Conservation (phyloP, 768 basidiomycete genomes). For the Naganishia antarctica region DNA sequence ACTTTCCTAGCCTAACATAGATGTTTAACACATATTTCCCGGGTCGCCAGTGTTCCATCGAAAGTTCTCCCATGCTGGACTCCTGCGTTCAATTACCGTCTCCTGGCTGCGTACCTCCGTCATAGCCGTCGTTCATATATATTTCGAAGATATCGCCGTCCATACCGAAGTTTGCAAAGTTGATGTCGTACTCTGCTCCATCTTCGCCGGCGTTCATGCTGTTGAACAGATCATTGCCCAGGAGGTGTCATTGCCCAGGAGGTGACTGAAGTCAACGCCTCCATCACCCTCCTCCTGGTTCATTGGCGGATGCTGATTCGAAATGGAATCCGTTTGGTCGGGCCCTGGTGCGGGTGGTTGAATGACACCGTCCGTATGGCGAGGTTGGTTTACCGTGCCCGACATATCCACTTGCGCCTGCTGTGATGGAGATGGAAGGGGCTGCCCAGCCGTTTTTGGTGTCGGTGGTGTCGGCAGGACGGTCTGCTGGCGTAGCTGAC, state of each 20-base stretch:
- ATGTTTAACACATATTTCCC: background rate
- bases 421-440: background rate
- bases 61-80: background rate
- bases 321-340: background rate
- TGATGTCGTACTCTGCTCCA: slow-evolving; percentile 17
- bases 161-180: slow-evolving; percentile 14
- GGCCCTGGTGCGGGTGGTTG: background rate
- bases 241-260: slow-evolving; percentile 19
- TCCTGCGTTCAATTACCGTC: background rate
- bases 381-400: background rate
- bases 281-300: slow-evolving; percentile 1
- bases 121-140: slow-evolving; percentile 18
- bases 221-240: slow-evolving; percentile 18
- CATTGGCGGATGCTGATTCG: background rate
- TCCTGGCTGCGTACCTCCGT: background rate
- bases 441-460: background rate
- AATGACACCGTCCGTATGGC: background rate
- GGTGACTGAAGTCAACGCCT: slow-evolving; percentile 16
- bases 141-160: slow-evolving; percentile 18
- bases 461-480: background rate
- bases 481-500: too few species aligned
- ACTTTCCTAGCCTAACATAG: background rate
- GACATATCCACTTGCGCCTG: background rate
- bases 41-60: background rate
- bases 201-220: slow-evolving; percentile 12